Percentiles rank a stretch among this genome's conserved stretches.
Evolutionary conservation across 1,139 yeast genomes (phyloP).

Genomic region (Entelexis sorbosivorans): DNA sequence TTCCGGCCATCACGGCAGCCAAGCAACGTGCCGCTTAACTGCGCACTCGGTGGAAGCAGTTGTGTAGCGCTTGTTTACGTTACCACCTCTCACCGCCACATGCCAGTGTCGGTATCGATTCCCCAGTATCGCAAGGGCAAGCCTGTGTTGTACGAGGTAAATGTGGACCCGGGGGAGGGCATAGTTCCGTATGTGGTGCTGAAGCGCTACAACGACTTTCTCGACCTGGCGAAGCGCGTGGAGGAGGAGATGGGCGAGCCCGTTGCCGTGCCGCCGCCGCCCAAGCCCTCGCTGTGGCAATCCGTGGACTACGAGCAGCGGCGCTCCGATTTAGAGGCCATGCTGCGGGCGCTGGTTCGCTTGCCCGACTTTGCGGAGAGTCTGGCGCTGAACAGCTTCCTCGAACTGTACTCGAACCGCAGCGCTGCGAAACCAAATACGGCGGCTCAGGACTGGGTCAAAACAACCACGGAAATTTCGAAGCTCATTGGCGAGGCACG

Average conservation of each 20-base stretch:
- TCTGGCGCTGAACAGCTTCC: constrained; percentile 28
- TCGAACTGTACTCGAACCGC: constrained; percentile 26
- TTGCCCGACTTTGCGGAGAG: constrained; percentile 30
- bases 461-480: constrained; percentile 24
- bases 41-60: background rate
- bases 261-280: constrained; percentile 41
- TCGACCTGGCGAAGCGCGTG: constrained; percentile 37
- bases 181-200: constrained; percentile 28
- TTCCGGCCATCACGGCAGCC: too few species aligned
- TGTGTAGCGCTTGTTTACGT: background rate
- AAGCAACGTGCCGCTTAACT: too few species aligned
- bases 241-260: constrained; percentile 37
- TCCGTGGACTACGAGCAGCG: constrained; percentile 27
- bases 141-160: constrained; percentile 33
- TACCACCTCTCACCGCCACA: background rate
- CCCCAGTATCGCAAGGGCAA: constrained; percentile 30
- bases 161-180: constrained; percentile 27
- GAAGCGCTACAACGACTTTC: constrained; percentile 46
- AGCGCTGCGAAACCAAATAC: constrained; percentile 10
- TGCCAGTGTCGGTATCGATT: constrained; percentile 21
- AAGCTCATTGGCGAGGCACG: constrained; percentile 25
- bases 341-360: constrained; percentile 29
- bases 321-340: constrained; percentile 29
- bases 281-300: constrained; percentile 24
- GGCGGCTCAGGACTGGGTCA: constrained; percentile 27